Base-by-base conservation (phyloP, 805 yeast species). In the Monosporozyma unispora region DNA sequence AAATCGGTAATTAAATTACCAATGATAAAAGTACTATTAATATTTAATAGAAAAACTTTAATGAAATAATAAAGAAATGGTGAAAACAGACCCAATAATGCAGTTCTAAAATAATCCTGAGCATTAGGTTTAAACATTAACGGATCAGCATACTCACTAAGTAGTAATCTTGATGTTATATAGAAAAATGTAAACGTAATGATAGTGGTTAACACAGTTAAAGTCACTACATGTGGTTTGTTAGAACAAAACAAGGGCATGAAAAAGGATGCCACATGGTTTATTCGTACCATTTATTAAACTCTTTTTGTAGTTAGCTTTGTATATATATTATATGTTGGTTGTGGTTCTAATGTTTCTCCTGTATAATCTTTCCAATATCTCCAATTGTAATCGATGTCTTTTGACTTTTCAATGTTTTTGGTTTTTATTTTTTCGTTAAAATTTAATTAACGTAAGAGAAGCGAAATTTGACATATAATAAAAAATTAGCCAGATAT, bases 71-170 rank as follows among this genome's bases (percentile, higher is more conserved):
- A 63, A 2, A 67, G 49, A 23, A 69, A 56, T 6, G 74, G 70
- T 4, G 72, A 61, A 41, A 65, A 56, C 2, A 64, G 53, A 1
- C 73, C 70, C 4, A 71, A 53, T 12, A 71, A 56, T 12, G 65
- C 54, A 1, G 72, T 66, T 48, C 76, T 55, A 29, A 70, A 64
- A 50, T 70, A 71, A 49, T 71, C 76, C 44, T 70, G 68, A 0
- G 64, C 57, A 42, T 56, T 57, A 10, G 76, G 76, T 3, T 56
- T 55, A 53, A 69, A 71, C 57, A 67, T 52, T 19, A 45, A 45
- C 8, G 62, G 61, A 37, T 62, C 68, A 41, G 57, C 55, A 39
- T 58, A 60, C 14, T 58, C 50, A 25, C 48, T 55, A 11, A 52
- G 47, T 28, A 67, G 48, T 19, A 60, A 47, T 22, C 51, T 47